Conservation (phyloP, 169 alveolate genomes). For the Cryptosporidium viatorum region DNA sequence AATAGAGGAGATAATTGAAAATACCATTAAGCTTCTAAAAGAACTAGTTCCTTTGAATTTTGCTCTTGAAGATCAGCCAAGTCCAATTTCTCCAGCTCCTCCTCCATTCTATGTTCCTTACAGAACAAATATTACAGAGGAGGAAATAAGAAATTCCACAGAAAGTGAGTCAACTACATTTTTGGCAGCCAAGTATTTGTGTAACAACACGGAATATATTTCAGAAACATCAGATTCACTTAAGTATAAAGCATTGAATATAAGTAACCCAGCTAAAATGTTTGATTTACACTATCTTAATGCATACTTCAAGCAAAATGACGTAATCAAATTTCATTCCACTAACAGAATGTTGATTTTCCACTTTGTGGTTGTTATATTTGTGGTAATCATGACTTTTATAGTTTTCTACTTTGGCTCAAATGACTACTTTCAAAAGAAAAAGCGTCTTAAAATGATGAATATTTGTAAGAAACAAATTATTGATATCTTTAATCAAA, state of each 20-base stretch:
- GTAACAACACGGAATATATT: slow-evolving; percentile 59
- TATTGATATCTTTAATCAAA: not conserved
- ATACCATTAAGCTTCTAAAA: not conserved
- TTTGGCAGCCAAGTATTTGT: slow-evolving; percentile 56
- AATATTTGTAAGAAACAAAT: slow-evolving; percentile 9
- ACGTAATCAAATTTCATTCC: not conserved
- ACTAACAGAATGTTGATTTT: not conserved
- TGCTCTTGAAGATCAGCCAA: slow-evolving; percentile 49
- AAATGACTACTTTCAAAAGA: slow-evolving; percentile 49
- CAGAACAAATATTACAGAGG: slow-evolving; percentile 43
- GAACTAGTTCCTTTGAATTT: slow-evolving; percentile 30
- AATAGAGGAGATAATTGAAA: slow-evolving; percentile 13
- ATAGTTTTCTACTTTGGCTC: slow-evolving; percentile 39
- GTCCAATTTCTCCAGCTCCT: slow-evolving; percentile 73
- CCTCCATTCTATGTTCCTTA: slow-evolving; percentile 61
- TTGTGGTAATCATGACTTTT: not conserved
- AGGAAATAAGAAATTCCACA: slow-evolving; percentile 35
- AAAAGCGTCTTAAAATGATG: slow-evolving; percentile 24
- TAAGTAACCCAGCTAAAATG: slow-evolving; percentile 18
- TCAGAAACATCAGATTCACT: not conserved
- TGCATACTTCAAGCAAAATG: slow-evolving; percentile 8
- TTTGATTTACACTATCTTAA: slow-evolving; percentile 25
- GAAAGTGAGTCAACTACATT: slow-evolving; percentile 64
- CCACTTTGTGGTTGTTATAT: slow-evolving; percentile 27
- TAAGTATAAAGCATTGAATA: slow-evolving; percentile 11